These are phyloP conservation scores for Hypericum androsaemum DNA, from an alignment of 345 rosid species.

Conservation along the genomic window DNA sequence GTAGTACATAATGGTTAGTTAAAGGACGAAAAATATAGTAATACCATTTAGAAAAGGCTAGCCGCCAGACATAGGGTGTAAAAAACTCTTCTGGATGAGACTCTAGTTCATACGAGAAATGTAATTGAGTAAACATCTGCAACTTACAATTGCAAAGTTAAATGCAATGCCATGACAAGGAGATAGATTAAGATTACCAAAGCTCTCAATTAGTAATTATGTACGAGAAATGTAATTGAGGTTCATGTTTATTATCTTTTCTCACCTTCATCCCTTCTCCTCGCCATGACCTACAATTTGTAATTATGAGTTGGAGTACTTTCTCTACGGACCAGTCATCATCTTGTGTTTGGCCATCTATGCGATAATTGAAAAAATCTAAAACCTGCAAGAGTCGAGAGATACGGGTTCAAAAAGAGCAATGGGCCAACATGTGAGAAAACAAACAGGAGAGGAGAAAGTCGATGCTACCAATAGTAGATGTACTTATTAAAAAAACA, in stretches of 20 bases:
- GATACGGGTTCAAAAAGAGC: not conserved
- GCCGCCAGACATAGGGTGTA: conserved; percentile 85
- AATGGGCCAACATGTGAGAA: too few relatives aligned
- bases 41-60: conserved; percentile 64
- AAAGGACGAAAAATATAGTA: not conserved
- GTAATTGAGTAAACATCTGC: conserved; percentile 94
- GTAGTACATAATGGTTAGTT: too few relatives aligned
- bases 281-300: conserved; percentile 82
- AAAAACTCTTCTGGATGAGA: conserved; percentile 96
- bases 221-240: not conserved
- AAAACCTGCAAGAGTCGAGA: conserved; percentile 82
- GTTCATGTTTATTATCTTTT: not conserved
- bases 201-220: not conserved
- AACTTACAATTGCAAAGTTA: not conserved
- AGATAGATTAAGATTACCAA: too few relatives aligned
- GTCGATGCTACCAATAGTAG: too few relatives aligned
- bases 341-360: conserved; percentile 73
- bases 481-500: too few relatives aligned
- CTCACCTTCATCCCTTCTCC: conserved; percentile 93
- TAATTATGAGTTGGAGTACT: conserved; percentile 69
- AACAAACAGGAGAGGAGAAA: too few relatives aligned
- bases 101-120: conserved; percentile 97
- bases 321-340: conserved; percentile 97
- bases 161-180: too few relatives aligned
- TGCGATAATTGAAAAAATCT: conserved; percentile 82